Evolutionary conservation across 2,329 filamentous ascomycete genomes (phyloP).

Genomic region (Hypocrella siamensis): DNA sequence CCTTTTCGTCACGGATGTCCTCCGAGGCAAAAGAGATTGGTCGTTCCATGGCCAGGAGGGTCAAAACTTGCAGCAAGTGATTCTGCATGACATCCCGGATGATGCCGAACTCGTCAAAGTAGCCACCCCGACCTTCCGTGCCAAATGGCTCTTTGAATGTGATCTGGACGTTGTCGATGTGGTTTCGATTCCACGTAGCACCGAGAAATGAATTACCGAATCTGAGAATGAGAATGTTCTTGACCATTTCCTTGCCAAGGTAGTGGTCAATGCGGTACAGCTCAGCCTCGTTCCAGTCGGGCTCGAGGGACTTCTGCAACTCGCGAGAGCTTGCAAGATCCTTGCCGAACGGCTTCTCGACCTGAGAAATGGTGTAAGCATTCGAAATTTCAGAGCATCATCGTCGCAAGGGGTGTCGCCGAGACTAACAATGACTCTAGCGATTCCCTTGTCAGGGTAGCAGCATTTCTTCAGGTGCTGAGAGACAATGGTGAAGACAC

Average conservation of each 20-base stretch:
- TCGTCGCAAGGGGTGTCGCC: constrained; percentile 3
- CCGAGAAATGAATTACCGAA: constrained; percentile 99
- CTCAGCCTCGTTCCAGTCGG: constrained; percentile 98
- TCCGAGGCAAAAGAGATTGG: constrained; percentile 97
- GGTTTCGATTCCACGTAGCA: constrained; percentile 96
- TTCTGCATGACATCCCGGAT: constrained; percentile 99
- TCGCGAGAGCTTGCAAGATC: constrained; percentile 88
- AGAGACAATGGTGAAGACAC: constrained; percentile 94
- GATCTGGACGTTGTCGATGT: constrained; percentile 99
- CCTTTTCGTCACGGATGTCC: constrained; percentile 97
- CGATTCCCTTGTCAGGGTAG: constrained; percentile 82
- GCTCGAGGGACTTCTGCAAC: constrained; percentile 85
- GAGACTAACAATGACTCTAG: constrained; percentile 70
- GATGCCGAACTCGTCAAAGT: constrained; percentile 99
- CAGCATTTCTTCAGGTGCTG: constrained; percentile 95
- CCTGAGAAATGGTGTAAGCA: constrained; percentile 32
- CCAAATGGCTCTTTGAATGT: constrained; percentile 99
- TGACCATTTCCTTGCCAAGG: constrained; percentile 99
- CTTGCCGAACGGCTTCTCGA: constrained; percentile 99
- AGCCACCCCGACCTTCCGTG: constrained; percentile 91
- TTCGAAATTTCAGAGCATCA: not conserved
- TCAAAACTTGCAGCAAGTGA: constrained; percentile 91
- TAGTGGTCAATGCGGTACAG: constrained; percentile 99
- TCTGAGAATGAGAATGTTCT: constrained; percentile 95
- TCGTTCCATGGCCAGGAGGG: constrained; percentile 92